Percentiles rank a stretch among this genome's conserved stretches.
These are phyloP conservation scores for Penicillium goetzii DNA, from an alignment of 495 filamentous ascomycete species.

Conservation along the genomic window DNA sequence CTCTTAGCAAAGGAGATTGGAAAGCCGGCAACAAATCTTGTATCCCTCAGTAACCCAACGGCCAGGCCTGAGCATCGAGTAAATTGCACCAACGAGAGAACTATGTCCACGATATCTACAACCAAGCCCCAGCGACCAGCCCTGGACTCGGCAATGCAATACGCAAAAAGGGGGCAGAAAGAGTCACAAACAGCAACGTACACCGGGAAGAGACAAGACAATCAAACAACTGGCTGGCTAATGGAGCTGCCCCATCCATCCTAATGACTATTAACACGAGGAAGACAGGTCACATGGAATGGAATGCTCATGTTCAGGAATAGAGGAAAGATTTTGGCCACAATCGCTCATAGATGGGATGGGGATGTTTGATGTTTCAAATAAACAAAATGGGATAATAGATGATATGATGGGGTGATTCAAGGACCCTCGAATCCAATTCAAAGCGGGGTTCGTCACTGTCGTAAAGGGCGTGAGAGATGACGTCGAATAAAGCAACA, in stretches of 20 bases:
- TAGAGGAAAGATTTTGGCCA: constrained; percentile 2
- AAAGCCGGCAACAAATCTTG: not conserved
- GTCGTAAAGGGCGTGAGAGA: constrained; percentile 22
- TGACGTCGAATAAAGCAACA: constrained; percentile 14
- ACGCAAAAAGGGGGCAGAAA: constrained; percentile 6
- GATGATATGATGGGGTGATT: not conserved
- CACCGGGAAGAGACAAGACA: not conserved
- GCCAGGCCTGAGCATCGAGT: not conserved
- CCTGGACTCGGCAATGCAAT: constrained; percentile 8
- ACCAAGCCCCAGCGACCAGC: constrained; percentile 3
- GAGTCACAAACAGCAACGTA: not conserved
- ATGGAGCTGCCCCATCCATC: constrained; percentile 18
- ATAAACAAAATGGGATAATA: not conserved
- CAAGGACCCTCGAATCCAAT: constrained; percentile 4
- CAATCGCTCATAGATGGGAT: constrained; percentile 21
- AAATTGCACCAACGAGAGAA: constrained; percentile 6
- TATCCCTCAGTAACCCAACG: not conserved
- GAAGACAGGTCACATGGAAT: not conserved
- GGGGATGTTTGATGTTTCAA: not conserved
- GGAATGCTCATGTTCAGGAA: not conserved
- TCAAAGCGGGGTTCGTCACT: constrained; percentile 15
- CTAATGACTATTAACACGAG: constrained; percentile 9
- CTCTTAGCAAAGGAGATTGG: not conserved
- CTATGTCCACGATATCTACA: constrained; percentile 8
- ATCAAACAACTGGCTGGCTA: not conserved